Evolutionary conservation across 148 eudicot species (phyloP).

Genomic region (Vaccinium corymbosum): DNA sequence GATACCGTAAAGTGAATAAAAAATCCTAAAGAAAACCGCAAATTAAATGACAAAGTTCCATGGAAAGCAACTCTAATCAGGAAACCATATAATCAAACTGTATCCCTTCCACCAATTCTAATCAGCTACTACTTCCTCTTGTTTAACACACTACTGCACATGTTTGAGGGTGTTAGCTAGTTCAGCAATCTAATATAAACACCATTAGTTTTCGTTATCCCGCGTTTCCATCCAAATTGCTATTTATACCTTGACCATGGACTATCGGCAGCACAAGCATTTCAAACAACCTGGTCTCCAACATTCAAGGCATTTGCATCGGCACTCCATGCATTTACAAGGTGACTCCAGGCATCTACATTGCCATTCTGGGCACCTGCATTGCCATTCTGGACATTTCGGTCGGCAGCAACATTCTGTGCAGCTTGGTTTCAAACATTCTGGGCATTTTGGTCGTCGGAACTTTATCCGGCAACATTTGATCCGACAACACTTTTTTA

Average conservation of each 20-base stretch:
- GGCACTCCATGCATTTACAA: conserved; percentile 32
- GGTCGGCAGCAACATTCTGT: conserved; percentile 32
- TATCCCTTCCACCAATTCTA: not conserved
- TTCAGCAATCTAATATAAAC: conserved; percentile 18
- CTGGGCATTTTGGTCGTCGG: conserved; percentile 39
- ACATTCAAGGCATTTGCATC: conserved; percentile 35
- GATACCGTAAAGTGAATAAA: not conserved
- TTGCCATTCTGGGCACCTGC: conserved; percentile 31
- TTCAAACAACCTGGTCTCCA: conserved; percentile 33
- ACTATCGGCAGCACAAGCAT: conserved; percentile 26
- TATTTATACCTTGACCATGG: conserved; percentile 19
- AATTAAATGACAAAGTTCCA: not conserved
- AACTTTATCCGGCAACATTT: conserved; percentile 43
- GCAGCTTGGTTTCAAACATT: conserved; percentile 29
- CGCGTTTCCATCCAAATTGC: not conserved
- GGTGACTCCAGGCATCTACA: conserved; percentile 26
- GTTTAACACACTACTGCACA: conserved; percentile 14
- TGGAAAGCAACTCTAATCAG: not conserved
- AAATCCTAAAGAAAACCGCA: not conserved
- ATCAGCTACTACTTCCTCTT: not conserved
- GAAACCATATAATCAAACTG: conserved; percentile 11
- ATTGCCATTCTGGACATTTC: conserved; percentile 33
- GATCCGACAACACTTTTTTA: conserved; percentile 44
- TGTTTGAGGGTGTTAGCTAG: conserved; percentile 8
- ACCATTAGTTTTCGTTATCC: not conserved